phyloP scores from a whole-genome alignment of 306 rosid genomes.

The Glycine tomentella region DNA sequence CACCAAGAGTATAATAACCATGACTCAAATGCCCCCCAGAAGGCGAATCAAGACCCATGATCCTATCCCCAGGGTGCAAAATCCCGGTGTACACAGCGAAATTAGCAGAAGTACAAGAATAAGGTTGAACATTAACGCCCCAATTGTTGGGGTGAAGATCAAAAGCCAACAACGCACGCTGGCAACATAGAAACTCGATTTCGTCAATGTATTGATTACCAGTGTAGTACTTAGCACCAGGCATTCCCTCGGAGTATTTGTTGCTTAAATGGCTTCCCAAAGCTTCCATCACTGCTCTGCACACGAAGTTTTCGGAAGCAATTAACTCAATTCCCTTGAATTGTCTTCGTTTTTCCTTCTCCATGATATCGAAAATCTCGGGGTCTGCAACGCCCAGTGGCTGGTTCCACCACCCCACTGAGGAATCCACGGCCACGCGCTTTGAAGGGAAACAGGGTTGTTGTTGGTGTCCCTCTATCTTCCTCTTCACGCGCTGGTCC shows the following conservation, averaged over 20 bases:
- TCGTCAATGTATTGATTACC: slow-evolving; percentile 82
- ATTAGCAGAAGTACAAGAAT: slow-evolving; percentile 85
- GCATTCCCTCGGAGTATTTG: slow-evolving; percentile 89
- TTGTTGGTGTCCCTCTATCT: slow-evolving; percentile 49
- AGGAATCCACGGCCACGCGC: slow-evolving; percentile 57
- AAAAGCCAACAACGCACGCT: slow-evolving; percentile 79
- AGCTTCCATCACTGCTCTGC: slow-evolving; percentile 92
- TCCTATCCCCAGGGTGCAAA: slow-evolving; percentile 75
- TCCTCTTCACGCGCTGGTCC: slow-evolving; percentile 69
- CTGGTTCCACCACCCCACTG: slow-evolving; percentile 75
- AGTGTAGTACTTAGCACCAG: slow-evolving; percentile 75
- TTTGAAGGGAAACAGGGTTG: slow-evolving; percentile 50
- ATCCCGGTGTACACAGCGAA: slow-evolving; percentile 85
- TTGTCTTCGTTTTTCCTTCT: slow-evolving; percentile 78
- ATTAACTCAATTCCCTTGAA: slow-evolving; percentile 77
- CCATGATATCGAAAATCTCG: slow-evolving; percentile 72
- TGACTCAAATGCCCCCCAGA: slow-evolving; percentile 95
- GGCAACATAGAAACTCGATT: slow-evolving; percentile 77
- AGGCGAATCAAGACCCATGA: slow-evolving; percentile 88
- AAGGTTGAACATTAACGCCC: slow-evolving; percentile 97
- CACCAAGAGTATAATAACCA: slow-evolving; percentile 76
- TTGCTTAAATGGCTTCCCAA: slow-evolving; percentile 86
- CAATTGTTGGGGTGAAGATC: slow-evolving; percentile 68
- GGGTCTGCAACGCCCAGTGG: slow-evolving; percentile 73
- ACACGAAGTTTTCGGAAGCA: slow-evolving; percentile 87